phyloP scores from a whole-genome alignment of 1,139 yeast genomes.

The Taphrina sp. region DNA sequence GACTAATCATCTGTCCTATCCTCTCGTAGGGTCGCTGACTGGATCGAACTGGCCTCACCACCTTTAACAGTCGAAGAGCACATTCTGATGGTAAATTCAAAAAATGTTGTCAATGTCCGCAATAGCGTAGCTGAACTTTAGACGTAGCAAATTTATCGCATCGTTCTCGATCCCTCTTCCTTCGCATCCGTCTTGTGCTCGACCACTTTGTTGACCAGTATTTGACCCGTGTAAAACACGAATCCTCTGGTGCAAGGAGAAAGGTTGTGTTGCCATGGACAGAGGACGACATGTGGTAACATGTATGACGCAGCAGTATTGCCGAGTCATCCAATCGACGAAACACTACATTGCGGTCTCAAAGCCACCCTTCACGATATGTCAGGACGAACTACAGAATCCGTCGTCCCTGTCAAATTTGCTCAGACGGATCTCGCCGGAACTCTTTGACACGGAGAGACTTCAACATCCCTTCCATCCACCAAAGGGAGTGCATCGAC shows the following conservation, averaged over 20 bases:
- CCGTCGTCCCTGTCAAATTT: conserved; percentile 2
- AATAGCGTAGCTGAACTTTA: no score
- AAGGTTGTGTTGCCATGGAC: no score
- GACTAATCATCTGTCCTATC: conserved; percentile 27
- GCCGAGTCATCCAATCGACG: no score
- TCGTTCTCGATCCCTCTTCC: background rate
- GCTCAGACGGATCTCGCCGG: conserved; percentile 4
- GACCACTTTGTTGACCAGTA: no score
- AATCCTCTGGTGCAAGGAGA: no score
- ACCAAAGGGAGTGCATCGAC: conserved; percentile 23
- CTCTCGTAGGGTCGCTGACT: conserved; percentile 16
- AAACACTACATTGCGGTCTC: conserved; percentile 16
- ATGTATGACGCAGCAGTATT: no score
- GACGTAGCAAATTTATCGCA: no score
- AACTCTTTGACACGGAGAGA: background rate
- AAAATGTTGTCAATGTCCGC: no score
- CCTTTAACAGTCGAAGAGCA: conserved; percentile 26
- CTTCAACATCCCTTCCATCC: conserved; percentile 18
- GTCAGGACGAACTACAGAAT: conserved; percentile 23
- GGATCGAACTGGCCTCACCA: conserved; percentile 29
- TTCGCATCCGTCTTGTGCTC: no score
- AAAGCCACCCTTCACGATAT: conserved; percentile 27
- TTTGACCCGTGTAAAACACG: no score
- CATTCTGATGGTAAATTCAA: conserved; percentile 20
- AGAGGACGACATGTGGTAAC: no score